Evolutionary conservation across 2,329 filamentous ascomycete species (phyloP), one percentile per base, ranked within the genome.

Genomic region (Zarea fungicola): DNA sequence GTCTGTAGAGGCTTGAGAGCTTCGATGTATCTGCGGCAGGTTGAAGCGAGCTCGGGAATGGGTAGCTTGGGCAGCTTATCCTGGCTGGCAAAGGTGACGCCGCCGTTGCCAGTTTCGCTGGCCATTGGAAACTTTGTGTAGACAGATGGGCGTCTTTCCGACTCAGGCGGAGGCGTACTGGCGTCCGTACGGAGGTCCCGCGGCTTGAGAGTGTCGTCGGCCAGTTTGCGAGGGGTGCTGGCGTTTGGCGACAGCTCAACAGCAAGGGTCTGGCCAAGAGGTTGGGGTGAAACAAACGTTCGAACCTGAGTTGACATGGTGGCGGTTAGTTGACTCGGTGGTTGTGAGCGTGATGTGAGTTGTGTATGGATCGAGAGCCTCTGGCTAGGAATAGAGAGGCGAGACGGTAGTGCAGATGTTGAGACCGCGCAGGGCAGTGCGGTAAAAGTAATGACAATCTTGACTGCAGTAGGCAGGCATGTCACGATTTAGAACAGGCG

Each of bases 381-480:
- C 42, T 19, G 8, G 53, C 77, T 74, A 89, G 69, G 77, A 78
- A 74, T 89, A 89, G 48, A 89, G 74, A 58, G 86, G 84, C 57
- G 85, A 89, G 67, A 95, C 81, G 62, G 74, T 79, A 60, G 87
- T 95, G 71, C 83, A 80, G 60, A 95, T 83, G 63, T 87, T 92
- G 60, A 95, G 75, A 64, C 90, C 84, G 75, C 88, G 88, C 72
- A 95, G 74, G 64, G 88, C 87, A 68, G 85, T 95, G 75, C 88
- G 88, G 75, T 88, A 93, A 72, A 95, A 95, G 72, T 95, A 95
- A 67, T 95, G 89, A 63, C 87, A 95, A 69, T 95, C 87, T 76
- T 93, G 85, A 50, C 88, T 74, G 69, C 76, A 95, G 68, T 89
- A 92, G 60, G 77, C 69, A 75, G 87, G 87, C 88, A 95, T 95